These are phyloP conservation scores for Pythium brachiatum DNA, from an alignment of 352 stramenopile species.

Conservation along the genomic window DNA sequence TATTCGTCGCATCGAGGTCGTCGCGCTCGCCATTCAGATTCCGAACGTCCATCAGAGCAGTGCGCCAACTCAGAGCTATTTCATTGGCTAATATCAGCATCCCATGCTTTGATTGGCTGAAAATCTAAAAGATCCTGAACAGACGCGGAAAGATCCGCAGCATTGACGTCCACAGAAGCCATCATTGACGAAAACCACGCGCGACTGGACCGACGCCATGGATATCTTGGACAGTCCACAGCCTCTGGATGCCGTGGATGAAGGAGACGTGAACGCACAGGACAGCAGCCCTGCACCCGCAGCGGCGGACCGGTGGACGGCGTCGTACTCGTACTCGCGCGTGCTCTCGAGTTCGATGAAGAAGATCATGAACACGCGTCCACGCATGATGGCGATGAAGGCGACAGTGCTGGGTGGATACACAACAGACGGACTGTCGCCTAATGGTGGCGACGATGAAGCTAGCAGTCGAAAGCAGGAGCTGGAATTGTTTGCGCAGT, in stretches of 20 bases:
- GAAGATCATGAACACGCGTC: conserved; percentile 43
- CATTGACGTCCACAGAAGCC: neutral
- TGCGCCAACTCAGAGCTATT: too few species aligned
- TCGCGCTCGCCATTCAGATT: neutral
- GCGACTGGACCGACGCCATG: neutral
- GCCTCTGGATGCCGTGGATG: neutral
- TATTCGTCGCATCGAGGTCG: neutral
- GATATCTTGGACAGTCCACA: neutral
- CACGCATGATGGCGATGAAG: conserved; percentile 16
- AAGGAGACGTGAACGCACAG: neutral
- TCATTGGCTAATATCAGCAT: neutral
- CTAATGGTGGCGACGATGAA: neutral
- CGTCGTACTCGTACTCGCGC: conserved; percentile 34
- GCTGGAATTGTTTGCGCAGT: conserved; percentile 22
- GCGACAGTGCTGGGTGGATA: conserved; percentile 6
- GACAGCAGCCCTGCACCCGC: neutral
- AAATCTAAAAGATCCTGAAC: conserved; percentile 7
- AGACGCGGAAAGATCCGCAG: neutral
- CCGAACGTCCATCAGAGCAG: neutral
- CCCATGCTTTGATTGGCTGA: neutral
- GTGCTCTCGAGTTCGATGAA: conserved; percentile 51
- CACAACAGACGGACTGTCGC: neutral
- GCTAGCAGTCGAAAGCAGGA: conserved; percentile 24
- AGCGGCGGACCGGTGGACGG: conserved; percentile 8
- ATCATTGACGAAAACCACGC: neutral